These are phyloP conservation scores for Clavispora santaluciae DNA, from an alignment of 805 yeast species.

Conservation along the genomic window DNA sequence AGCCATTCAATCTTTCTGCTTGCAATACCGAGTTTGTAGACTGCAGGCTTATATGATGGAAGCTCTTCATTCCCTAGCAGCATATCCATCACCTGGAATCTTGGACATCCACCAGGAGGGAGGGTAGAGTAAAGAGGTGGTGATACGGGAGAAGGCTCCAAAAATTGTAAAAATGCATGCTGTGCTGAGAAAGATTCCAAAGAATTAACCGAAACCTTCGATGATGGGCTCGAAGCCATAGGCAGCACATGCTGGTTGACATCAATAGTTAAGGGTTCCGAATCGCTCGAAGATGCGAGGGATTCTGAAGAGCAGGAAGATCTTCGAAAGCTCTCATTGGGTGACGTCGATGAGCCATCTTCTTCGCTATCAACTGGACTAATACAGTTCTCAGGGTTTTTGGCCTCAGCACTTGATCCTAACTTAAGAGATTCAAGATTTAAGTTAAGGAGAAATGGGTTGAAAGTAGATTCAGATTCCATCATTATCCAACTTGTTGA, in stretches of 20 bases:
- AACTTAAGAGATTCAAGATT: not conserved
- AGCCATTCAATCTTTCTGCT: slow-evolving; percentile 70
- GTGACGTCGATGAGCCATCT: not conserved
- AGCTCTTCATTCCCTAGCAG: slow-evolving; percentile 33
- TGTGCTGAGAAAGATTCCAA: slow-evolving; percentile 1
- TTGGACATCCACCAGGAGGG: slow-evolving; percentile 44
- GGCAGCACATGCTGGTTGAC: not conserved
- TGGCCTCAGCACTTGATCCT: not conserved
- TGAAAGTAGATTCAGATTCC: not conserved
- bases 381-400: not conserved
- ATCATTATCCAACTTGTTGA: no score
- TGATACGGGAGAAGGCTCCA: slow-evolving; percentile 35
- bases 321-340: not conserved
- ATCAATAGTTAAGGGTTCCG: not conserved
- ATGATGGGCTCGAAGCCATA: not conserved
- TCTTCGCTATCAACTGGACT: not conserved
- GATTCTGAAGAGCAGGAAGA: not conserved
- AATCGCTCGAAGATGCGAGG: not conserved
- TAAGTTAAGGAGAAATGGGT: not conserved
- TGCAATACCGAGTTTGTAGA: slow-evolving; percentile 53
- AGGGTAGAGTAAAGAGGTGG: slow-evolving; percentile 35
- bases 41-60: slow-evolving; percentile 66
- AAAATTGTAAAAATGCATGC: slow-evolving; percentile 20
- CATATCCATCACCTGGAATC: slow-evolving; percentile 23
- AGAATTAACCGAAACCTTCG: not conserved